These are phyloP conservation scores for Incumbomyces delicatus DNA, from an alignment of 2,329 filamentous ascomycete species.

Conservation along the genomic window DNA sequence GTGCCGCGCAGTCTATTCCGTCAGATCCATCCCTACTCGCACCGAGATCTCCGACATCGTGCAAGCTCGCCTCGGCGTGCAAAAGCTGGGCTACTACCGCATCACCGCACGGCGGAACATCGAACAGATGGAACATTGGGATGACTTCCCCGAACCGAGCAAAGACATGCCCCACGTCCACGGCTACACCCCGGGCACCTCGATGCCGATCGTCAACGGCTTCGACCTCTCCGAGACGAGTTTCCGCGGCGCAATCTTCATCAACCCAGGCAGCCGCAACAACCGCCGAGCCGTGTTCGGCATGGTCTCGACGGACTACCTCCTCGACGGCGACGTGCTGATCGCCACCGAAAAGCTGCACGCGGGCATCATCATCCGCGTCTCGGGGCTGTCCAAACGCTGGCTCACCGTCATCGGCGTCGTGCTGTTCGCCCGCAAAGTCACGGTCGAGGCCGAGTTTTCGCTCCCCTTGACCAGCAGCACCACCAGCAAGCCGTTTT, in stretches of 20 bases:
- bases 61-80: constrained; percentile 2
- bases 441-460: neutral
- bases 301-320: constrained; percentile 1
- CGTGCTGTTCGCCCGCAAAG: constrained; percentile 2
- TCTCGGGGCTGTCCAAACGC: constrained; percentile 1
- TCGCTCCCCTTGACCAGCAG: neutral
- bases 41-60: constrained; percentile 6
- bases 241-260: constrained; percentile 3
- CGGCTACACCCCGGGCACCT: constrained; percentile 1
- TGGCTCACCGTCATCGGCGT: constrained; percentile 7
- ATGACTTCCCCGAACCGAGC: neutral
- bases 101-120: constrained; percentile 1
- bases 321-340: neutral
- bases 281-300: neutral
- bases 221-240: constrained; percentile 5
- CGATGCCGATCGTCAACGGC: constrained; percentile 6
- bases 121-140: constrained; percentile 1
- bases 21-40: constrained; percentile 1
- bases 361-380: constrained; percentile 1
- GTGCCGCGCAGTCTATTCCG: constrained; percentile 1
- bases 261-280: constrained; percentile 1
- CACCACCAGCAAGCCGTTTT: neutral
- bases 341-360: neutral
- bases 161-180: neutral
- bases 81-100: constrained; percentile 1